Evolutionary conservation across 805 yeast species (phyloP).

Genomic region (Metschnikowia similis): DNA sequence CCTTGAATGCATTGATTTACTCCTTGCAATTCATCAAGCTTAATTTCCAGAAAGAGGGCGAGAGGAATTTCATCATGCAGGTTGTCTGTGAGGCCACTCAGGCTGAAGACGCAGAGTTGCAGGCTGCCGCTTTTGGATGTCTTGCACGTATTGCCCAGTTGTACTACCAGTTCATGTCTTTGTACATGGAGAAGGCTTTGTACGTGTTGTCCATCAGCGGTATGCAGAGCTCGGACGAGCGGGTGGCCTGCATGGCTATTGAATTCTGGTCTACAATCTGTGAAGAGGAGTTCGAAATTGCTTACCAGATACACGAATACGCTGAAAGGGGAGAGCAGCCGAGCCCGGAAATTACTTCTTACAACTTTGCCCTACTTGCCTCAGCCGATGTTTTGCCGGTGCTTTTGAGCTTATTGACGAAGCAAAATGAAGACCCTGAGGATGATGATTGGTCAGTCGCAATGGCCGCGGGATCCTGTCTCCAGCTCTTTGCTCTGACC

Average conservation of each 20-base stretch:
- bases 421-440: slow-evolving; percentile 89
- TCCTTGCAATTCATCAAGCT: slow-evolving; percentile 84
- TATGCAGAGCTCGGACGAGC: slow-evolving; percentile 79
- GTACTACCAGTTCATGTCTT: slow-evolving; percentile 84
- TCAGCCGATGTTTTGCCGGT: slow-evolving; percentile 85
- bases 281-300: slow-evolving; percentile 88
- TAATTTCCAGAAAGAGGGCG: slow-evolving; percentile 90
- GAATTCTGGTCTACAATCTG: slow-evolving; percentile 99
- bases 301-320: slow-evolving; percentile 60
- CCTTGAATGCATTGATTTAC: slow-evolving; percentile 85
- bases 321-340: slow-evolving; percentile 33
- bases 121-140: slow-evolving; percentile 94
- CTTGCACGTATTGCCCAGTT: slow-evolving; percentile 86
- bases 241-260: slow-evolving; percentile 96
- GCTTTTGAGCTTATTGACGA: slow-evolving; percentile 68
- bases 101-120: slow-evolving; percentile 72
- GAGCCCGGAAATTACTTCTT: slow-evolving; percentile 47
- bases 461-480: slow-evolving; percentile 98
- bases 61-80: slow-evolving; percentile 96
- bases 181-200: slow-evolving; percentile 96
- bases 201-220: slow-evolving; percentile 87
- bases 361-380: slow-evolving; percentile 82
- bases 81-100: slow-evolving; percentile 99
- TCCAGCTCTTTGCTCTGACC: slow-evolving; percentile 88
- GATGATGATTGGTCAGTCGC: slow-evolving; percentile 98